These are phyloP conservation scores for Sordaria brevicollis DNA, from an alignment of 495 filamentous ascomycete species.

Conservation along the genomic window DNA sequence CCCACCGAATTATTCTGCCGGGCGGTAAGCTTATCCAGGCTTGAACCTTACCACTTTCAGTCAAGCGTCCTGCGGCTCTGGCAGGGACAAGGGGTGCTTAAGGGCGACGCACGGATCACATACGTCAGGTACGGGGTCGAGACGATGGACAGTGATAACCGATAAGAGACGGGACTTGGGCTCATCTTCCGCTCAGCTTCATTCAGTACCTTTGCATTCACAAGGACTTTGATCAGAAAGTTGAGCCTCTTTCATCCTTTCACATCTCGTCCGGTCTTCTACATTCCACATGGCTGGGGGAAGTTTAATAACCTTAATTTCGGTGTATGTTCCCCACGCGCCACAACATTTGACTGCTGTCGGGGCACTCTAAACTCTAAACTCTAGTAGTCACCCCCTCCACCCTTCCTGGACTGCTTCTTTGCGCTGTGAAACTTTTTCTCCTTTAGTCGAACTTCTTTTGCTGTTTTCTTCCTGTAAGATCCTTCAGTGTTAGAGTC, in stretches of 20 bases:
- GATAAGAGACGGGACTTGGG: background rate
- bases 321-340: background rate
- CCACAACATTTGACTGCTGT: background rate
- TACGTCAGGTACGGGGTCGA: background rate
- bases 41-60: background rate
- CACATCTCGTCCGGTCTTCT: background rate
- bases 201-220: background rate
- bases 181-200: background rate
- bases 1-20: background rate
- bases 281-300: background rate
- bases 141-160: background rate
- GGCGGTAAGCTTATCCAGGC: background rate
- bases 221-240: background rate
- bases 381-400: constrained; percentile 5
- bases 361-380: no score
- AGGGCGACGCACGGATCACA: background rate
- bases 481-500: background rate
- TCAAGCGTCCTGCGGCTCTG: background rate
- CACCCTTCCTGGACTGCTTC: constrained; percentile 57
- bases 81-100: background rate
- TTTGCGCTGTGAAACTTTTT: constrained; percentile 78
- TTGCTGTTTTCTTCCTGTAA: constrained; percentile 58
- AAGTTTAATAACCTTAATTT: background rate
- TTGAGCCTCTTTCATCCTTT: background rate
- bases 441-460: constrained; percentile 53